phyloP scores from a whole-genome alignment of 2,329 filamentous ascomycete species.

The Helicocarpus griseus region DNA sequence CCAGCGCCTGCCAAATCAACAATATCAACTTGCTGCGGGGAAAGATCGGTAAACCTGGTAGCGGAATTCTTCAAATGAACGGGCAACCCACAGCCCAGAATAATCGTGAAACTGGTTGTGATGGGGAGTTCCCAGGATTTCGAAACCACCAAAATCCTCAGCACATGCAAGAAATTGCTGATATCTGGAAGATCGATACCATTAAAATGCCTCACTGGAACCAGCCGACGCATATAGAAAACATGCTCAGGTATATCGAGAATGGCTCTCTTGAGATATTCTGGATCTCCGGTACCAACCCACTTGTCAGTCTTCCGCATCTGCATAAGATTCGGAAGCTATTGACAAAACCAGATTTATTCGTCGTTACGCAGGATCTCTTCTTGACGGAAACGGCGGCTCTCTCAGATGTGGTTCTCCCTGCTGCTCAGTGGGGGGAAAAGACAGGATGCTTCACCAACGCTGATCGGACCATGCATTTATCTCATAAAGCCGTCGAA shows the following conservation, averaged over 20 bases:
- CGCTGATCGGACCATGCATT: slow-evolving; percentile 29
- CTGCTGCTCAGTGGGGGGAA: slow-evolving; percentile 30
- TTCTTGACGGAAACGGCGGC: slow-evolving; percentile 29
- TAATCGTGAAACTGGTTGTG: slow-evolving; percentile 31
- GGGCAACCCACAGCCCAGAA: slow-evolving; percentile 33
- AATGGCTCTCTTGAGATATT: slow-evolving; percentile 28
- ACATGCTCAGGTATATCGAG: slow-evolving; percentile 28
- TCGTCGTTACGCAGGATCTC: slow-evolving; percentile 29
- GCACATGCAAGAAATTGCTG: slow-evolving; percentile 29
- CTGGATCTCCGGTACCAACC: slow-evolving; percentile 32
- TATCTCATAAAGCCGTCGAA: slow-evolving; percentile 29
- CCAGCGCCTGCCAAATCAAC: slow-evolving; percentile 32
- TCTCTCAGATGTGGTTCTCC: slow-evolving; percentile 29
- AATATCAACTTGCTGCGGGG: slow-evolving; percentile 32
- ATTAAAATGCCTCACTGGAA: slow-evolving; percentile 30
- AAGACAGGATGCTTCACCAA: slow-evolving; percentile 34
- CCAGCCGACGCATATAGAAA: slow-evolving; percentile 28
- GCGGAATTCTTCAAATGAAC: slow-evolving; percentile 32
- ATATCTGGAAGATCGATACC: slow-evolving; percentile 28
- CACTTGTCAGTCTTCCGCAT: slow-evolving; percentile 30
- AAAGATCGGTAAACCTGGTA: slow-evolving; percentile 26
- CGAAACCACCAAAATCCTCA: slow-evolving; percentile 25
- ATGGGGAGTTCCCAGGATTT: slow-evolving; percentile 31
- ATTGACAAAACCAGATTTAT: slow-evolving; percentile 24
- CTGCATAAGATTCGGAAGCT: slow-evolving; percentile 20